Base-by-base conservation (phyloP, 163 green algal genomes). In the Chlamydomonas reinhardtii region DNA sequence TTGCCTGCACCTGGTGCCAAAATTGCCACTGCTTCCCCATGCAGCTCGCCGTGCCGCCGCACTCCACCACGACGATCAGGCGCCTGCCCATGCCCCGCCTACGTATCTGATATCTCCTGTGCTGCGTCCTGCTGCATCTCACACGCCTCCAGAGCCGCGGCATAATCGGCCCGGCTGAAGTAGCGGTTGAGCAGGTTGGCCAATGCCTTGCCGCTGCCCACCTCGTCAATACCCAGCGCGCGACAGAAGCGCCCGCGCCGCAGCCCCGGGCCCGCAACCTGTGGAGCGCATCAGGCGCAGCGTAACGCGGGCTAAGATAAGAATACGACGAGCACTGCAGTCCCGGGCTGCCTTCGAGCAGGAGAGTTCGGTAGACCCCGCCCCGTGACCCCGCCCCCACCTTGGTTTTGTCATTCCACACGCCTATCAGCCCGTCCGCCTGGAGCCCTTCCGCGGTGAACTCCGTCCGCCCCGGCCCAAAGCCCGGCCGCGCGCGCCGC, bases 371-470 rank as follows among this genome's bases (percentile, higher is more conserved):
- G n/a, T 12, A 17, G 37, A 61, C 11, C 12, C 39, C 39, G 5
- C 39, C 39, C 39, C 39, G n/a, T n/a, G n/a, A n/a, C 48, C 2
- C 48, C 48, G 11, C 11, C 48, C 48, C 11, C 48, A 83, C 83
- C 83, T 73, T n/a, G 0, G 22, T n/a, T 52, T 88, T 83, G 64
- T 88, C 83, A 2, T 83, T 27, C 73, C 73, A 83, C 17, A 27
- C 35, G 17, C 73, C 73, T 29, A 92, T 65, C 75, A 94, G 73
- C 14, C 84, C 88, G 29, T 74, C 75, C 16, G 11, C 43, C 54
- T 72, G 29, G 54, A 94, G 76, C 29, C 87, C 48, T n/a, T 91
- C 89, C 43, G 80, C 72, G 20, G 8, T 81, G 48, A 93, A 94
- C 54, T 84, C 81, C 29, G 27, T 64, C 3, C 85, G 73, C 25